Conservation (phyloP, 495 filamentous ascomycete species). For the Xylaria flabelliformis region DNA sequence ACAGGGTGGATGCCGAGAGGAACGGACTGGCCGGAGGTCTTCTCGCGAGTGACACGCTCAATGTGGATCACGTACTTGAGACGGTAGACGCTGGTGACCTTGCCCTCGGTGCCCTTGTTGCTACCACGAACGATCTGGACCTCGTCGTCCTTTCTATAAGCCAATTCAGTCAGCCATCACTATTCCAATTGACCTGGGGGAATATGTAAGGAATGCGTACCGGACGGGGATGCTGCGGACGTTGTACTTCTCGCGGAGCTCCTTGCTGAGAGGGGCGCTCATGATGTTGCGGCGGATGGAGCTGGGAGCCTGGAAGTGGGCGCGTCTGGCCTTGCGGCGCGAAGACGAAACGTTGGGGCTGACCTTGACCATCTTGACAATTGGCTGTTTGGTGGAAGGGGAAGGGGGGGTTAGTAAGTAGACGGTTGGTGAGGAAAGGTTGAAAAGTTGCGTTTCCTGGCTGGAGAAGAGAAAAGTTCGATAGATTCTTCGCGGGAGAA, state of each 20-base stretch:
- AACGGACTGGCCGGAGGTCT: slow-evolving; percentile 89
- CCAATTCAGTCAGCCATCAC: slow-evolving; percentile 2
- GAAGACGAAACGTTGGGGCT: slow-evolving; percentile 68
- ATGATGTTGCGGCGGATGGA: slow-evolving; percentile 91
- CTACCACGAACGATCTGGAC: slow-evolving; percentile 84
- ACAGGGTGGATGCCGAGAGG: slow-evolving; percentile 85
- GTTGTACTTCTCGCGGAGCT: slow-evolving; percentile 94
- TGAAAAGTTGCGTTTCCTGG: not conserved
- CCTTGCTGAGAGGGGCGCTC: slow-evolving; percentile 92
- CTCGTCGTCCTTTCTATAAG: slow-evolving; percentile 84
- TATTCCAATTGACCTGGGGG: not conserved
- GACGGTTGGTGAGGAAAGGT: slow-evolving; percentile 16
- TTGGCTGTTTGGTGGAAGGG: slow-evolving; percentile 3
- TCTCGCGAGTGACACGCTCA: slow-evolving; percentile 91
- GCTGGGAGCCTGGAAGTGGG: slow-evolving; percentile 92
- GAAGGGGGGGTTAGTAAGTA: slow-evolving; percentile 26
- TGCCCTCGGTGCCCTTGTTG: slow-evolving; percentile 96
- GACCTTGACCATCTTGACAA: slow-evolving; percentile 27
- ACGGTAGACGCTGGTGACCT: slow-evolving; percentile 95
- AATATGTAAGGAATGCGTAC: too few species aligned
- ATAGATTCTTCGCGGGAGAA: slow-evolving; percentile 11
- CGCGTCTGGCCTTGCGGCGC: slow-evolving; percentile 96
- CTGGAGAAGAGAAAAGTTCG: not conserved
- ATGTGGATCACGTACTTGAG: slow-evolving; percentile 89
- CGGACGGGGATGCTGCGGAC: slow-evolving; percentile 97